Evolutionary conservation across 1,139 yeast genomes (phyloP), one percentile per base, ranked within the genome.

Genomic region (Nakaseomyces bracarensis): DNA sequence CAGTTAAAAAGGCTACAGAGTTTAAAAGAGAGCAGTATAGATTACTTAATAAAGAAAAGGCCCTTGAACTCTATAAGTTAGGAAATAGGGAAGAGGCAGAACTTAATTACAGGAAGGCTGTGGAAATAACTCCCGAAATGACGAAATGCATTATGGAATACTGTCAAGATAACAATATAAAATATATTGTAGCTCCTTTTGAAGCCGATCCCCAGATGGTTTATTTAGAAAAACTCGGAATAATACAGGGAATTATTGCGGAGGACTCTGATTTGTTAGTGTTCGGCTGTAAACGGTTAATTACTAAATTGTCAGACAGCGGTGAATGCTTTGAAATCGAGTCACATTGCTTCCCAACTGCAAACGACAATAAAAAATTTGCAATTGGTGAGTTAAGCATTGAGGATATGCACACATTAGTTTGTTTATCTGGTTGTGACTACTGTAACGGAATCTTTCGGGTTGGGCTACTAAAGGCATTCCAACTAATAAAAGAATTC

Each of bases 181-280:
- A 71, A 46, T 89, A 75, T 54, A 76, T 91, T 13, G 97, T 91
- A 6, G 97, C 98, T 0, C 98, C 98, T 0, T 91, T 87, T 58
- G 98, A 91, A 63, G 97, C 97, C 0, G 98, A 91, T 59, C 84
- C 97, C 1, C 97, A 91, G 60, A 77, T 91, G 82, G 97, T 89
- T 8, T 85, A 79, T 54, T 68, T 91, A 38, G 97, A 89, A 58
- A 76, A 76, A 47, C 52, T 66, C 0, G 91, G 91, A 0, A 45
- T 74, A 1, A 93, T 86, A 9, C 82, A 85, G 49, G 97, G 91
- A 0, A 82, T 91, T 9, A 69, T 91, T 10, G 81, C 95, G 35
- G 98, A 91, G 57, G 98, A 91, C 58, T 86, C 96, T 0, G 98
- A 91, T 65, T 67, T 91, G 49, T 68, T 91, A 37, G 74, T 91